These are phyloP conservation scores for Pezicula neosporulosa DNA, from an alignment of 2,329 filamentous ascomycete species.

Conservation along the genomic window DNA sequence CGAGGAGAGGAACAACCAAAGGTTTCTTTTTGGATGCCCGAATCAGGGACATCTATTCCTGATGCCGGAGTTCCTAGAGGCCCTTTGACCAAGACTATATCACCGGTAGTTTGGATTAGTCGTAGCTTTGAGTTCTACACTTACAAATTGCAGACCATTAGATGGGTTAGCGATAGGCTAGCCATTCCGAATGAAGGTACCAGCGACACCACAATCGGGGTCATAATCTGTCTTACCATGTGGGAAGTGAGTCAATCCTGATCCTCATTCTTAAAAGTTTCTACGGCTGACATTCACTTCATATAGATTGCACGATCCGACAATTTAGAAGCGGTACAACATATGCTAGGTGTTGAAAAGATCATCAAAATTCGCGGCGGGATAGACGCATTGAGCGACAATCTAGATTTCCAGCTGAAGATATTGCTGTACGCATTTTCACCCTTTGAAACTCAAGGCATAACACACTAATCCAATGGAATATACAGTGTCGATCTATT, in stretches of 20 bases:
- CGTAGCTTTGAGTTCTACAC: slow-evolving; percentile 3
- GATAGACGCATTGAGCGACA: not conserved
- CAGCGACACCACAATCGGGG: slow-evolving; percentile 8
- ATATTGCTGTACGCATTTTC: not conserved
- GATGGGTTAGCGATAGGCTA: slow-evolving; percentile 5
- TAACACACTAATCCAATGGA: not conserved
- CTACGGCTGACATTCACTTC: not conserved
- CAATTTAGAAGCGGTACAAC: not conserved
- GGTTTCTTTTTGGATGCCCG: slow-evolving; percentile 1
- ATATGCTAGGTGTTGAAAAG: not conserved
- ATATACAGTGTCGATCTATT: not conserved
- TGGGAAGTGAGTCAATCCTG: slow-evolving; percentile 2
- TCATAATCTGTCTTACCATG: slow-evolving; percentile 5
- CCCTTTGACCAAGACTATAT: not conserved
- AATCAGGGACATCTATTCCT: not conserved
- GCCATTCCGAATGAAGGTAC: not conserved
- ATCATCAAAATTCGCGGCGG: not conserved
- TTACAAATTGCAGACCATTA: slow-evolving; percentile 7
- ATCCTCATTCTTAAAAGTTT: not conserved
- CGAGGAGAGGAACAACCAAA: not conserved
- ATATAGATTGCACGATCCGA: not conserved
- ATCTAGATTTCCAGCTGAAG: not conserved
- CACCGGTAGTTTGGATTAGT: not conserved
- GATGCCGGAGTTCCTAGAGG: not conserved
- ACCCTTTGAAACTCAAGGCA: not conserved